Base-by-base conservation (phyloP, 2,329 filamentous ascomycete species). In the Sarocladiaceae sp. region DNA sequence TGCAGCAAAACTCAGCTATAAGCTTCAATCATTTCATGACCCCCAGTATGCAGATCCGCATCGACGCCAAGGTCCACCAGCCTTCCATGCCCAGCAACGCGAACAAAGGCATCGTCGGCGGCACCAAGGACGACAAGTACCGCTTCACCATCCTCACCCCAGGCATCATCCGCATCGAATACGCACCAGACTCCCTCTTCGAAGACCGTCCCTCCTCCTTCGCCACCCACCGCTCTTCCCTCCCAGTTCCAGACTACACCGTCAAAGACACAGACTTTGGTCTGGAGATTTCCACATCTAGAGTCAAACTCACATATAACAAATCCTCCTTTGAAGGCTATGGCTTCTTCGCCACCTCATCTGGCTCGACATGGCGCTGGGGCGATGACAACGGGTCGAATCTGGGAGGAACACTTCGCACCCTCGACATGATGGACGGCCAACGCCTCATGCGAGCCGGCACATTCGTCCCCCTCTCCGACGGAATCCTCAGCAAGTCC, bases 161-260 rank as follows among this genome's bases (percentile, higher is more conserved):
- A 42, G 65, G 71, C 2, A 63, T 82, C 2, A 50, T 83, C 21
- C 74, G 80, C 24, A 81, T 76, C 49, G 79, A 83, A 60, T 83
- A 76, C 76, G 70, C 78, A 1, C 63, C 68, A 10, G 78, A 83
- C 49, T 69, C 72, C 40, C 54, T 63, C 26, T 83, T 83, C 51
- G 80, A 83, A 54, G 78, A 83, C 54, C 70, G 78, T 4, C 73
- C 76, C 0, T 82, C 77, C 1, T 74, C 73, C 9, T 78, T 83
- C 54, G 80, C 78, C n/a, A 65, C 77, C 45, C 73, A 76, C 49
- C 67, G 79, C 20, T 40, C 44, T 24, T 58, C 64, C 10, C 63
- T 74, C 20, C 59, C 68, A 1, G 46, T 48, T 2, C 67, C 72
- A 1, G 55, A 70, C 33, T 78, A 73, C 51, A 65, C 64, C 4